These are phyloP conservation scores for Dichotomopilus funicola DNA, from an alignment of 2,329 filamentous ascomycete species.

Conservation along the genomic window DNA sequence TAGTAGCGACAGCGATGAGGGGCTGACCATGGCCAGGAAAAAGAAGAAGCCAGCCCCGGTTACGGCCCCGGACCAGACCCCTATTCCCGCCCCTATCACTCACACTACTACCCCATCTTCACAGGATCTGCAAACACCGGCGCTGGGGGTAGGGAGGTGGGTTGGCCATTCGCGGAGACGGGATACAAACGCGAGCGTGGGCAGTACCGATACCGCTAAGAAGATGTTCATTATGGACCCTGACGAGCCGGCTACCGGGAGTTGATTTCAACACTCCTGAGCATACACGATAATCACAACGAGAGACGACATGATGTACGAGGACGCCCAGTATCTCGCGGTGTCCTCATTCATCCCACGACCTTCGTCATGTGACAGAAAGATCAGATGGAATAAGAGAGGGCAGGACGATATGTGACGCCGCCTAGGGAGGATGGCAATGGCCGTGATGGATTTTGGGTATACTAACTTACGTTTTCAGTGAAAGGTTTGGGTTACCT, in stretches of 20 bases:
- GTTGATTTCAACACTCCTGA: neutral
- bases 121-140: constrained; percentile 14
- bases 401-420: no score
- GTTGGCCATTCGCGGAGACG: constrained; percentile 40
- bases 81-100: no score
- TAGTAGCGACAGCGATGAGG: constrained; percentile 46
- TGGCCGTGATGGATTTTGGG: no score
- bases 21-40: constrained; percentile 47
- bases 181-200: constrained; percentile 55
- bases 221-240: constrained; percentile 39
- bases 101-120: neutral
- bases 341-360: no score
- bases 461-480: no score
- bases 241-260: constrained; percentile 14
- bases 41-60: constrained; percentile 33
- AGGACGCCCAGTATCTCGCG: no score
- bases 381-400: no score
- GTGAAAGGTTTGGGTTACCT: no score
- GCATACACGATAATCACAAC: neutral
- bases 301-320: no score
- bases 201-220: constrained; percentile 59
- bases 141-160: constrained; percentile 26
- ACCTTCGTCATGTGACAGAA: no score
- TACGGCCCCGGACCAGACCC: neutral
- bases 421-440: no score